These are phyloP conservation scores for Amphichorda felina DNA, from an alignment of 2,329 filamentous ascomycete genomes.

Conservation along the genomic window DNA sequence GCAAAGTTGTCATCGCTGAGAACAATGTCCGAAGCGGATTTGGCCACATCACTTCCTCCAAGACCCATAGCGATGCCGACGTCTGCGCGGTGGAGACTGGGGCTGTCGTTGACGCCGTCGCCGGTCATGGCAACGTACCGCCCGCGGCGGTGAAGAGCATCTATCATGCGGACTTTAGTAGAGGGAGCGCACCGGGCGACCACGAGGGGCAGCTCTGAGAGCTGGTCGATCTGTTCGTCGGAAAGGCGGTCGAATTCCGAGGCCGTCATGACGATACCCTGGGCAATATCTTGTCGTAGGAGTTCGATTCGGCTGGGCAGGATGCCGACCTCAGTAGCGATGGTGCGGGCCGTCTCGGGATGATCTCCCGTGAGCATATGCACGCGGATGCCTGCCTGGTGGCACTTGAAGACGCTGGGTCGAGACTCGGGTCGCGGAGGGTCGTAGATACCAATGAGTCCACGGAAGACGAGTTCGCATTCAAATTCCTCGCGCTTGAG, in stretches of 20 bases:
- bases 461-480: conserved; percentile 46
- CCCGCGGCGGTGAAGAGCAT: conserved; percentile 54
- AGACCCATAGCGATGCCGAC: conserved; percentile 59
- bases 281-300: conserved; percentile 36
- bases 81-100: conserved; percentile 53
- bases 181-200: conserved; percentile 59
- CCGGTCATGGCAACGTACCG: conserved; percentile 58
- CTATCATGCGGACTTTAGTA: conserved; percentile 65
- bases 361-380: conserved; percentile 58
- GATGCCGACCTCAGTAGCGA: conserved; percentile 49
- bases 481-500: conserved; percentile 23
- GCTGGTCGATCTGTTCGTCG: conserved; percentile 48
- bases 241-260: conserved; percentile 51
- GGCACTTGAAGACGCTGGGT: conserved; percentile 40
- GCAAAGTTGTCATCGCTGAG: conserved; percentile 59
- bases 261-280: conserved; percentile 50
- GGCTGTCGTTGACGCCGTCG: conserved; percentile 60
- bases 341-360: conserved; percentile 46
- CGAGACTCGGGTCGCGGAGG: conserved; percentile 51
- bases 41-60: conserved; percentile 57
- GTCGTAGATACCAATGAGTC: conserved; percentile 56
- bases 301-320: conserved; percentile 32
- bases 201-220: conserved; percentile 52
- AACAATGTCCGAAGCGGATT: conserved; percentile 53
- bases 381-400: conserved; percentile 46